Conservation (phyloP, 352 stramenopile genomes). For the Aphanomyces euteiches region DNA sequence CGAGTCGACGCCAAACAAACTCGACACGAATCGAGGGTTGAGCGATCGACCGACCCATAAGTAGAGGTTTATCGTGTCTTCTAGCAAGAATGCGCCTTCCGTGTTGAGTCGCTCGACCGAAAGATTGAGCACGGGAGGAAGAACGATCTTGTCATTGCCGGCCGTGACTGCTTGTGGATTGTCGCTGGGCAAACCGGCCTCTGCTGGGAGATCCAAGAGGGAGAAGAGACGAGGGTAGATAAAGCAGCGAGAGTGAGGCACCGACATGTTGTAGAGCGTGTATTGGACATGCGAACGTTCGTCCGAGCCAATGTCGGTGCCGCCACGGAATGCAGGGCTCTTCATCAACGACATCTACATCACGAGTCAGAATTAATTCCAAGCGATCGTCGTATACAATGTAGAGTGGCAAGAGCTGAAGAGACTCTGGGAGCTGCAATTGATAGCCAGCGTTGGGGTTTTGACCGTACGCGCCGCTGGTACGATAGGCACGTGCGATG, state of each 20-base stretch:
- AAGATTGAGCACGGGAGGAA: conserved; percentile 92
- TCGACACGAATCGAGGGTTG: conserved; percentile 79
- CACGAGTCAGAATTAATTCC: conserved; percentile 12
- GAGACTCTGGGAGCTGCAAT: conserved; percentile 83
- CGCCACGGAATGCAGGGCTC: conserved; percentile 94
- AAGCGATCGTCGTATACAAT: conserved; percentile 51
- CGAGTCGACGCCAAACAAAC: conserved; percentile 92
- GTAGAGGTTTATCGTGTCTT: conserved; percentile 95
- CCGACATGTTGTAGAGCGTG: conserved; percentile 92
- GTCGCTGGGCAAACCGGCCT: conserved; percentile 72
- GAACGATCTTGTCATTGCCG: conserved; percentile 63
- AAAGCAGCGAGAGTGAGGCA: conserved; percentile 88
- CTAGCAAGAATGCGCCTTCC: conserved; percentile 95
- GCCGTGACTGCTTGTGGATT: conserved; percentile 50
- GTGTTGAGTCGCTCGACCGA: conserved; percentile 92
- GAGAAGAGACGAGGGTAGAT: conserved; percentile 97
- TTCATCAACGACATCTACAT: conserved; percentile 96
- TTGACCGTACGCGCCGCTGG: conserved; percentile 62
- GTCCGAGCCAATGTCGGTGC: conserved; percentile 95
- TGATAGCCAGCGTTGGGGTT: conserved; percentile 72
- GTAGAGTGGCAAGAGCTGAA: conserved; percentile 96
- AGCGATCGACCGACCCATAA: conserved; percentile 94
- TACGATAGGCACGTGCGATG: conserved; percentile 90
- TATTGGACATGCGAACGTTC: conserved; percentile 93
- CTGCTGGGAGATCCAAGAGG: conserved; percentile 88